Evolutionary conservation across 1,284 basidiomycete genomes (phyloP), one percentile per base, ranked within the genome.

Genomic region (Volvariella volvacea): DNA sequence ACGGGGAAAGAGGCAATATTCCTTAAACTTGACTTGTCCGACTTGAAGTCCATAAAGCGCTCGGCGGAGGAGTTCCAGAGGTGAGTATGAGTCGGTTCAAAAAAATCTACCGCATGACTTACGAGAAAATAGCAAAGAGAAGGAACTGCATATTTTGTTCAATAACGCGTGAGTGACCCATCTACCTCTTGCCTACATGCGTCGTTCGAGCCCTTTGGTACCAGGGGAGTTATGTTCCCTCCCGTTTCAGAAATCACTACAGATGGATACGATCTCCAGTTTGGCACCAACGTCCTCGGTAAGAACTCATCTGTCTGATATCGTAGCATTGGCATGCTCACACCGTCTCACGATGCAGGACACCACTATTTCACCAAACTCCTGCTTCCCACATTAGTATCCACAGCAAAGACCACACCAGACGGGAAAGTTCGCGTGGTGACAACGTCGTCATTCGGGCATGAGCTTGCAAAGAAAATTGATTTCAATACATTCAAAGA

Each of bases 191-290:
- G 19, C n/a, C 14, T 21, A 21, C 15, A 22, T 10, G 17, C 17
- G 17, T 38, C 25, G 44, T 14, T 40, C n/a, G 28, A 33, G 31
- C 32, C 32, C 40, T 39, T 34, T 20, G 17, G 16, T 41, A 10
- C 30, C 40, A 82, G 79, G 0, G 82, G 80, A 2, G 69, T 85
- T 46, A 49, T 33, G 45, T 58, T 16, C 4, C 60, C 66, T 16
- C 72, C 76, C 0, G 38, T 63, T 0, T 65, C 70, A 3, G 51
- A 61, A 48, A 47, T 71, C 21, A 83, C 81, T 0, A 61, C 60
- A 9, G 73, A 84, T 39, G 76, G 76, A 3, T 80, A 78, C 54
- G 78, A 84, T 45, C 55, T 80, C 8, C 79, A 82, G 52, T 82
- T 78, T 43, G 81, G 78, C 3, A 79, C 76, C 2, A 83, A 83